These are phyloP conservation scores for Pseudofabraea citricarpa DNA, from an alignment of 2,329 filamentous ascomycete species.

Conservation along the genomic window DNA sequence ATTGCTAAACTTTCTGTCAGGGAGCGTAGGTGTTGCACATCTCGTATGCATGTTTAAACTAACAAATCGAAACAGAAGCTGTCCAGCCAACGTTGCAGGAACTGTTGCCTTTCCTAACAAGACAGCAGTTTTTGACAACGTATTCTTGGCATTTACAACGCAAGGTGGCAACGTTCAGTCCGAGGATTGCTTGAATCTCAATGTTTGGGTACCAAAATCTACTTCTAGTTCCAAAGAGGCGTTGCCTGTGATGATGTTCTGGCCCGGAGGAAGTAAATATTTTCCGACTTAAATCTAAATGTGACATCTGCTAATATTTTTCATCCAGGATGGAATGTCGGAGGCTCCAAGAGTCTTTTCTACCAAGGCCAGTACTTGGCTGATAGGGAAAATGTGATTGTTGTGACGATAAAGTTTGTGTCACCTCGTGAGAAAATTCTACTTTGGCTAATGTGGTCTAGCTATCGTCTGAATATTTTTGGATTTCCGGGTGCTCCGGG, in stretches of 20 bases:
- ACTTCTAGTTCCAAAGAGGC: neutral
- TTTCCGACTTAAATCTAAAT: neutral
- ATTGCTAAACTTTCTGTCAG: neutral
- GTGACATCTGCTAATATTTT: neutral
- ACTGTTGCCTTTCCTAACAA: slow-evolving; percentile 9
- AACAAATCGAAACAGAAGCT: slow-evolving; percentile 1
- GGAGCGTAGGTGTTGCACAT: neutral
- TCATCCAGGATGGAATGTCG: slow-evolving; percentile 3
- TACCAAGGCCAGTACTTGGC: slow-evolving; percentile 3
- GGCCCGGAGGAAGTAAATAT: slow-evolving; percentile 4
- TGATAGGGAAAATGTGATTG: neutral
- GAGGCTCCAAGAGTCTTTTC: neutral
- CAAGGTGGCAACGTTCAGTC: slow-evolving; percentile 7
- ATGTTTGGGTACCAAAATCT: slow-evolving; percentile 23
- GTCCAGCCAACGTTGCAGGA: slow-evolving; percentile 4
- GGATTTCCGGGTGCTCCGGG: slow-evolving; percentile 8
- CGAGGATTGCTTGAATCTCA: slow-evolving; percentile 30
- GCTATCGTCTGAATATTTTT: slow-evolving; percentile 34
- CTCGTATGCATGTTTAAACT: neutral
- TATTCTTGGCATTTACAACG: slow-evolving; percentile 6
- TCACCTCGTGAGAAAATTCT: neutral
- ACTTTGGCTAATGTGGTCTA: slow-evolving; percentile 12
- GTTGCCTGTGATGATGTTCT: slow-evolving; percentile 10
- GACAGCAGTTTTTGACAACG: slow-evolving; percentile 7
- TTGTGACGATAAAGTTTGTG: neutral